A percentile compares a stretch with the other conserved stretches of the same genome.
phyloP scores from a whole-genome alignment of 768 basidiomycete species.

The Boletus rufocinnamomeus region DNA sequence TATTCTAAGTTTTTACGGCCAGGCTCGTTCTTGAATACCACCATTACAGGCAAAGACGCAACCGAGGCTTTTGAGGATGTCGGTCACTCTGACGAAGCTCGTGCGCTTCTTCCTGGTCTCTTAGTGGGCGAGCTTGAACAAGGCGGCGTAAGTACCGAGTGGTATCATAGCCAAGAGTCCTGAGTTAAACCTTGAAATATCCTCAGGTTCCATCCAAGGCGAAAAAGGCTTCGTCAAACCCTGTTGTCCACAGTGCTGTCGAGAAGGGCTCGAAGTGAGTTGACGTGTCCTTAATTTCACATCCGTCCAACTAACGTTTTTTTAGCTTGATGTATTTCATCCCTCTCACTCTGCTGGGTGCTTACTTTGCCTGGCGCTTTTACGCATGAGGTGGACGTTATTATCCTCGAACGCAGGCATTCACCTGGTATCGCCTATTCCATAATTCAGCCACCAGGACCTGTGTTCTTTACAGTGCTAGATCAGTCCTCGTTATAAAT shows the following conservation, averaged over 20 bases:
- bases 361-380: slow-evolving; percentile 86
- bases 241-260: slow-evolving; percentile 45
- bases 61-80: slow-evolving; percentile 99
- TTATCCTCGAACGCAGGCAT: background rate
- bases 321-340: slow-evolving; percentile 79
- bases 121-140: slow-evolving; percentile 82
- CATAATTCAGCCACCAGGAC: slow-evolving; percentile 16
- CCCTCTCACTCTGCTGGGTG: slow-evolving; percentile 76
- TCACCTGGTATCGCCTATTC: background rate
- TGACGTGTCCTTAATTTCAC: background rate
- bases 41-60: slow-evolving; percentile 78
- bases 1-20: slow-evolving; percentile 28
- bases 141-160: slow-evolving; percentile 50
- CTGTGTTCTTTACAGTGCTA: slow-evolving; percentile 19
- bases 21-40: background rate
- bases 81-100: slow-evolving; percentile 98
- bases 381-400: slow-evolving; percentile 42
- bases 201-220: slow-evolving; percentile 54
- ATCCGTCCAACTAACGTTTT: slow-evolving; percentile 6
- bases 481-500: slow-evolving; percentile 27
- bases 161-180: slow-evolving; percentile 1
- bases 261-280: slow-evolving; percentile 71
- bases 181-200: slow-evolving; percentile 4
- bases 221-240: slow-evolving; percentile 47
- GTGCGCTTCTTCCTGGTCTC: slow-evolving; percentile 77